Base-by-base conservation (phyloP, 1,139 yeast genomes). In the Candida sp. region DNA sequence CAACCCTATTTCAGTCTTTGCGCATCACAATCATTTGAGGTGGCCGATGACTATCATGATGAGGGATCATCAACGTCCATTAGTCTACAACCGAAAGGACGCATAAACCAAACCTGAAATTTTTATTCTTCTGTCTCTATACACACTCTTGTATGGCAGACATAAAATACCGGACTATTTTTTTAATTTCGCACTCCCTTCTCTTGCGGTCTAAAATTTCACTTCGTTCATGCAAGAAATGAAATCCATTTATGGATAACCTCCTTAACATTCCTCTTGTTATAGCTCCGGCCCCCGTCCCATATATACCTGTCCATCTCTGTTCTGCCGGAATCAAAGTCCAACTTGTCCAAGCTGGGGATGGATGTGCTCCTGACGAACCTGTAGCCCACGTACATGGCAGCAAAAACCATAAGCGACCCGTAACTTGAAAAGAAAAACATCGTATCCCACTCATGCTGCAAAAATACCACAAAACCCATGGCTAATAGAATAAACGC, bases 291-390 rank as follows among this genome's bases (percentile, higher is more conserved):
- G 25, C 85, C 88, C 46, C 86, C 90, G 58, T 85, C 88, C 90
- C 90, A 85, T 39, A 85, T 81, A 55, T 80, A 82, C 46, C 87
- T 67, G 63, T 86, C 91, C 69, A 84, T 81, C 61, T 88, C 96
- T 47, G 92, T 79, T 60, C 96, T 77, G 2, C 96, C 96, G 0
- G 90, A 80, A 63, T 88, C 96, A 57, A 88, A 76, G 65, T 90
- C 96, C 51, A 90, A 67, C 27, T 86, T 83, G 54, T 85, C 90
- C 47, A 89, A 69, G 50, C 89, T 80, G 26, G 80, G 84, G 11
- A 81, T 68, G 46, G 83, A 75, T 1, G 90, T 81, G 11, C 88
- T 81, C 56, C 81, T 78, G 17, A 81, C 60, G 4, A 81, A 39
- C 59, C 83, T 83, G 67, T 88, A 89, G 1, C 79, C 79, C 22